Base-by-base conservation (phyloP, 495 filamentous ascomycete species). In the Aspergillus bridgeri region DNA sequence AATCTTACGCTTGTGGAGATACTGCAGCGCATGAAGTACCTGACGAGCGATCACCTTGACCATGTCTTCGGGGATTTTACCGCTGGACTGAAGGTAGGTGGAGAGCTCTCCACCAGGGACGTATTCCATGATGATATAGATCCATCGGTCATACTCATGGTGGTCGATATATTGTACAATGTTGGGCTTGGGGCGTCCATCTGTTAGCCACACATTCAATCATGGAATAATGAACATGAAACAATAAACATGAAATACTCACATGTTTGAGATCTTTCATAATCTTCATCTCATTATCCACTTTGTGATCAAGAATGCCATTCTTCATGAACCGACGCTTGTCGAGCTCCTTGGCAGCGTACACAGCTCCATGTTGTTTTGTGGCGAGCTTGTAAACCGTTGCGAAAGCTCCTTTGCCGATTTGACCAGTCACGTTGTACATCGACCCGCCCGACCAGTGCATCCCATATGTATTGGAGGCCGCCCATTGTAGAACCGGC, bases 51-150 rank as follows among this genome's bases (percentile, higher is more conserved):
- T 89, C 5, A 73, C 76, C 64, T 85, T 82, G 11, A 84, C 88
- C 68, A 86, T 79, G 6, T 72, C 67, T 67, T 98, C 95, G 0
- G 76, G 67, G 50, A 97, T 82, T 2, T 76, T 72, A 1, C 82
- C 81, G 38, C 85, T 63, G 1, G 77, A 73, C 19, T 76, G 68
- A 21, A 96, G 77, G 57, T 89, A 86, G 24, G 80, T 82, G 15
- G 86, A 87, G n/a, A 98, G 75, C 67, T 98, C 94, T 23, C 94
- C 94, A 27, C 81, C 81, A 22, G 83, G 81, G n/a, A 98, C 83
- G 66, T 82, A 96, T 64, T 98, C 94, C 95, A 98, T 97, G 68
- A 96, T 88, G 69, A 98, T 95, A 65, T 95, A 93, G 15, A 96
- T 81, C 65, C 90, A 83, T 22, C 85, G 75, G 5, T 84, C 79